A percentile compares a stretch with the other conserved stretches of the same genome.
Evolutionary conservation across 2,329 filamentous ascomycete genomes (phyloP).

Genomic region (Juglanconis juglandina): DNA sequence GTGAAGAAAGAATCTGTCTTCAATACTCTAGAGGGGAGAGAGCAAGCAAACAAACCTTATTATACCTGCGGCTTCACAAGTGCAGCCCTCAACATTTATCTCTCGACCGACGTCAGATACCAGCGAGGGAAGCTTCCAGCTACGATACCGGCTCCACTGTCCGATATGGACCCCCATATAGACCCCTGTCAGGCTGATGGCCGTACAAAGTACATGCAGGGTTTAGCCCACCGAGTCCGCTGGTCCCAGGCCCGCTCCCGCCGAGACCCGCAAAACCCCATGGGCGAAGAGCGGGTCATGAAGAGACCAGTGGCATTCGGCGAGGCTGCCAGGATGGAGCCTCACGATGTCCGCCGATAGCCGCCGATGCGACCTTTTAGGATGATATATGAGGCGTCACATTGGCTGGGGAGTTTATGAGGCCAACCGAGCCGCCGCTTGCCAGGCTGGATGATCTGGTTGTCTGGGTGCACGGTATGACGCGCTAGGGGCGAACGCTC

Average conservation of each 20-base stretch:
- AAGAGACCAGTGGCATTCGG: slow-evolving; percentile 8
- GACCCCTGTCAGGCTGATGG: background rate
- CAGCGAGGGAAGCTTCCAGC: background rate
- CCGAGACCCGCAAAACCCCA: slow-evolving; percentile 8
- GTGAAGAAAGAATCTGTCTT: background rate
- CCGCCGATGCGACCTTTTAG: slow-evolving; percentile 4
- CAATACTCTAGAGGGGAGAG: background rate
- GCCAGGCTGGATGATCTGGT: background rate
- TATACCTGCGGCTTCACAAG: slow-evolving; percentile 4
- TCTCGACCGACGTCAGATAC: slow-evolving; percentile 12
- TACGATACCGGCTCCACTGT: slow-evolving; percentile 14
- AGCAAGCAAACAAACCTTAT: background rate
- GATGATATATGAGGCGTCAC: background rate
- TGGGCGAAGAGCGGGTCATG: slow-evolving; percentile 3
- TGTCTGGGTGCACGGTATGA: background rate
- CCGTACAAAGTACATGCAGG: background rate
- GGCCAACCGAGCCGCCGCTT: background rate
- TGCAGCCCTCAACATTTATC: slow-evolving; percentile 5
- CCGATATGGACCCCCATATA: background rate
- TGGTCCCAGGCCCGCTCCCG: background rate
- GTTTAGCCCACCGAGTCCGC: slow-evolving; percentile 10
- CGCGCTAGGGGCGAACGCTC: background rate
- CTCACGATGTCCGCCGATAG: background rate
- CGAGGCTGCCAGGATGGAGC: slow-evolving; percentile 2
- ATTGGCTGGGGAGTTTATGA: slow-evolving; percentile 9